Percentiles rank a stretch among this genome's conserved stretches.
phyloP scores from a whole-genome alignment of 805 yeast species.

The Candida tallmaniae region DNA sequence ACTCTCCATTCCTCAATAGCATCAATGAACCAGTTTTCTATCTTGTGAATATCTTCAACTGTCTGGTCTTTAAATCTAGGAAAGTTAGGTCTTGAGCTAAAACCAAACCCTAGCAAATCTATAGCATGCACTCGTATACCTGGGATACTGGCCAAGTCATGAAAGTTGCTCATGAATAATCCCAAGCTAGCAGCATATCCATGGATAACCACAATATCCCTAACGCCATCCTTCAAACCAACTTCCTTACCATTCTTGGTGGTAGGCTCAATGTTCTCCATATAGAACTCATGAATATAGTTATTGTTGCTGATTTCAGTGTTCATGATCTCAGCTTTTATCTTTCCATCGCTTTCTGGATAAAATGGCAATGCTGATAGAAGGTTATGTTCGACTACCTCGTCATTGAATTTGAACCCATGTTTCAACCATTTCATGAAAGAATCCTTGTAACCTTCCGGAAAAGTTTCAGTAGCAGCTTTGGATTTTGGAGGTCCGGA shows the following conservation, averaged over 20 bases:
- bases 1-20: conserved; percentile 40
- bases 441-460: conserved; percentile 10
- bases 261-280: conserved; percentile 44
- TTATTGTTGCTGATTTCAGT: conserved; percentile 53
- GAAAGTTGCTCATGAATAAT: conserved; percentile 69
- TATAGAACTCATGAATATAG: conserved; percentile 72
- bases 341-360: conserved; percentile 47
- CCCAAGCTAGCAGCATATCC: conserved; percentile 94
- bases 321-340: conserved; percentile 45
- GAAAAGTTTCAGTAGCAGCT: conserved; percentile 1
- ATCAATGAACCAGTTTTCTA: conserved; percentile 43
- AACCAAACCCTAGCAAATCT: conserved; percentile 70
- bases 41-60: conserved; percentile 29
- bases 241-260: not conserved
- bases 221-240: conserved; percentile 8
- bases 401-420: conserved; percentile 19
- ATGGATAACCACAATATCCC: conserved; percentile 72
- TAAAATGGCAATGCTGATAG: conserved; percentile 56
- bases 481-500: not conserved
- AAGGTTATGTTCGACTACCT: conserved; percentile 34
- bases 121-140: conserved; percentile 61
- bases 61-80: conserved; percentile 28
- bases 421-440: conserved; percentile 31
- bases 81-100: conserved; percentile 54
- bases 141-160: conserved; percentile 40